These are phyloP conservation scores for Fraxinus latifolia DNA, from an alignment of 305 asterid species.

Conservation along the genomic window DNA sequence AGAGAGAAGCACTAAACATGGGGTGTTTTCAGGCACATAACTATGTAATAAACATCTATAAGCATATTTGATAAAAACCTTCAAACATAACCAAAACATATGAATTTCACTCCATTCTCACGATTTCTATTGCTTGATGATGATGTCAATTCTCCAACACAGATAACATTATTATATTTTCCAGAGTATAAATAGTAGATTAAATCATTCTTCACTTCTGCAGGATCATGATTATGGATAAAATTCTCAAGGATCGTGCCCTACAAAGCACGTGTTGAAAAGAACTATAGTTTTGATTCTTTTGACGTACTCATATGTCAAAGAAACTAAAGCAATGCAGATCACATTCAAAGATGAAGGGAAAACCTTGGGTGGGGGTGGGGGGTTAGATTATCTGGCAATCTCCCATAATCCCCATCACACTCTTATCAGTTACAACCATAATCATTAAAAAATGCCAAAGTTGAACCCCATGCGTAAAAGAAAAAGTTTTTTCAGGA, in stretches of 20 bases:
- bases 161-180: not conserved
- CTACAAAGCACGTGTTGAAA: not conserved
- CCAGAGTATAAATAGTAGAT: not conserved
- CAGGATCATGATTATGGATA: not conserved
- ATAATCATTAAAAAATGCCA: not conserved
- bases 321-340: not conserved
- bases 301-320: not conserved
- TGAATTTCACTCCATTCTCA: not conserved
- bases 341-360: not conserved
- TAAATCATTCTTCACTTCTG: not conserved
- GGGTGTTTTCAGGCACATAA: not conserved
- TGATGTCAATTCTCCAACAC: not conserved
- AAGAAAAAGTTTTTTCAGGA: not conserved
- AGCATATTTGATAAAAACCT: conserved; percentile 5
- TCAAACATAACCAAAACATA: not conserved
- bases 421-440: not conserved
- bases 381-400: not conserved
- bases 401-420: not conserved
- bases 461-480: not conserved
- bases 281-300: not conserved
- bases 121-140: not conserved
- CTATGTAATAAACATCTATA: not conserved
- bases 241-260: not conserved
- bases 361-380: not conserved
- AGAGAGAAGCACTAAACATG: not conserved